These are phyloP conservation scores for Ilyonectria robusta DNA, from an alignment of 2,329 filamentous ascomycete species.

Conservation along the genomic window DNA sequence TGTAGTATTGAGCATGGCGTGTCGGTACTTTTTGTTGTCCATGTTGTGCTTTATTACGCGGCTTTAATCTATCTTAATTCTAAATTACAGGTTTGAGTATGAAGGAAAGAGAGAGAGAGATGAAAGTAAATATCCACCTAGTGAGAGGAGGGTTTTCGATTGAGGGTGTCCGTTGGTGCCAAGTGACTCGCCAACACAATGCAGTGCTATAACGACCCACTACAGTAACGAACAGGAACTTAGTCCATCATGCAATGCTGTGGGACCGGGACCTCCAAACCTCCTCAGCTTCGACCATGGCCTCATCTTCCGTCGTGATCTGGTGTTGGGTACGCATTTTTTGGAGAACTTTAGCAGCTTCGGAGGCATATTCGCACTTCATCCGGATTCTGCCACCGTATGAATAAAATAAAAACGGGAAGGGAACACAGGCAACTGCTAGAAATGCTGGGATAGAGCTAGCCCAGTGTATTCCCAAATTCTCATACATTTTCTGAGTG, in stretches of 20 bases:
- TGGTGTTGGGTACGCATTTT: background rate
- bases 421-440: slow-evolving; percentile 13
- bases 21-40: too few relatives aligned
- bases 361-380: slow-evolving; percentile 15
- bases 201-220: too few relatives aligned
- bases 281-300: background rate
- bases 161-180: too few relatives aligned
- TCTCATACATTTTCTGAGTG: slow-evolving; percentile 55
- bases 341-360: background rate
- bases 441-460: slow-evolving; percentile 14
- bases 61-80: too few relatives aligned
- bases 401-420: slow-evolving; percentile 7
- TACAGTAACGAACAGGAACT: too few relatives aligned
- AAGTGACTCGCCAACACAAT: too few relatives aligned
- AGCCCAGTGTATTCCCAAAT: slow-evolving; percentile 17
- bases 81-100: too few relatives aligned
- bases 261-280: background rate
- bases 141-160: too few relatives aligned
- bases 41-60: too few relatives aligned
- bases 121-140: too few relatives aligned
- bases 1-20: too few relatives aligned
- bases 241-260: background rate
- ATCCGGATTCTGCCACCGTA: slow-evolving; percentile 4
- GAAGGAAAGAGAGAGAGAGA: too few relatives aligned
- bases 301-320: background rate